Evolutionary conservation across 2,329 filamentous ascomycete species (phyloP).

Genomic region (Cyanodermella asteris): DNA sequence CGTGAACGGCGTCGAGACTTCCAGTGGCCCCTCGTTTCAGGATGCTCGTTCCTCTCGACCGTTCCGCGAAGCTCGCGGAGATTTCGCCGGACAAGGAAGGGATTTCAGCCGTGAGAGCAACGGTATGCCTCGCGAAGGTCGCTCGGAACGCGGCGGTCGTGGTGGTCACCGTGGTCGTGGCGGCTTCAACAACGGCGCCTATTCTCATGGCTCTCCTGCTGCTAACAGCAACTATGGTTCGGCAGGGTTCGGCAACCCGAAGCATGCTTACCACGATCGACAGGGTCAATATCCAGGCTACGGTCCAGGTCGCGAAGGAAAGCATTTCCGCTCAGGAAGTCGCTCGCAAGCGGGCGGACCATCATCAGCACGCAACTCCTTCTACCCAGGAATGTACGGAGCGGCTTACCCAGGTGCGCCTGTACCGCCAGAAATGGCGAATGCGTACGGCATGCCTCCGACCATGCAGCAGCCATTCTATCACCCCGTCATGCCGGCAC

Average conservation of each 20-base stretch:
- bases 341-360: no score
- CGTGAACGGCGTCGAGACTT: no score
- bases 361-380: constrained; percentile 10
- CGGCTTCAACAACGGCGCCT: no score
- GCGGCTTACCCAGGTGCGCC: constrained; percentile 14
- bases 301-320: constrained; percentile 20
- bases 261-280: constrained; percentile 16
- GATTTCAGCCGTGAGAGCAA: no score
- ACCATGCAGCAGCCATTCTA: constrained; percentile 33
- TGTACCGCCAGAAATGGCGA: constrained; percentile 27
- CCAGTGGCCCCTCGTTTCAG: no score
- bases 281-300: constrained; percentile 19
- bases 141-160: constrained; percentile 21
- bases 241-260: constrained; percentile 19
- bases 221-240: no score
- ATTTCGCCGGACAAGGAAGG: no score
- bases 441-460: constrained; percentile 37
- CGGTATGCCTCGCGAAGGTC: constrained; percentile 16
- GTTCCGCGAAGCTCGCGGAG: no score
- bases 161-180: constrained; percentile 17
- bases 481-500: constrained; percentile 31
- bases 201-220: no score
- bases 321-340: constrained; percentile 15
- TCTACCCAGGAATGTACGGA: constrained; percentile 8
- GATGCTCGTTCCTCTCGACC: no score